These are phyloP conservation scores for Cordyceps pruinosa DNA, from an alignment of 2,329 filamentous ascomycete species.

Conservation along the genomic window DNA sequence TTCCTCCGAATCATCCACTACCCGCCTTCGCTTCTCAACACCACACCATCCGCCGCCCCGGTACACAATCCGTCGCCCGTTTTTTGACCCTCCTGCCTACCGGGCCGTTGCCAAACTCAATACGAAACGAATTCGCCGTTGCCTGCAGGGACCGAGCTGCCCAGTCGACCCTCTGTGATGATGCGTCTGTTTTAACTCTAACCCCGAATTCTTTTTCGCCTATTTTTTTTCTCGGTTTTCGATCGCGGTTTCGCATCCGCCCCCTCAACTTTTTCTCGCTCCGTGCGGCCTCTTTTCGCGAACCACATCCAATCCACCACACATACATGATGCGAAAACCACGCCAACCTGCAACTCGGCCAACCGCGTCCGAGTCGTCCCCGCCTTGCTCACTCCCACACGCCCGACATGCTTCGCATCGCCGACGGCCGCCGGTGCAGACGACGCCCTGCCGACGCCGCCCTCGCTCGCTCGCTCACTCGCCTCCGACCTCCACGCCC, in stretches of 20 bases:
- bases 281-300: not conserved
- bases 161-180: not conserved
- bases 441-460: not conserved
- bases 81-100: not conserved
- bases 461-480: not conserved
- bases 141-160: not conserved
- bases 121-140: not conserved
- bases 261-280: not conserved
- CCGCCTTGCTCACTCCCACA: not conserved
- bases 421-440: not conserved
- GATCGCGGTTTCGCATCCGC: not conserved
- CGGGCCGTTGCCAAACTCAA: not conserved
- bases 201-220: not conserved
- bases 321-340: conserved; percentile 3
- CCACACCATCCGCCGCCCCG: not conserved
- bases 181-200: not conserved
- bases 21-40: not conserved
- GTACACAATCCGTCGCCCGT: not conserved
- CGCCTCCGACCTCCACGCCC: not conserved
- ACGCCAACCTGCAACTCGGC: not conserved
- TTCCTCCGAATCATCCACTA: not conserved
- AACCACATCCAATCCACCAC: not conserved
- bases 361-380: not conserved
- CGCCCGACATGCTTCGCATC: not conserved
- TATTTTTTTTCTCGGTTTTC: not conserved